Evolutionary conservation across 805 yeast genomes (phyloP).

Genomic region (Lipomyces kockii): DNA sequence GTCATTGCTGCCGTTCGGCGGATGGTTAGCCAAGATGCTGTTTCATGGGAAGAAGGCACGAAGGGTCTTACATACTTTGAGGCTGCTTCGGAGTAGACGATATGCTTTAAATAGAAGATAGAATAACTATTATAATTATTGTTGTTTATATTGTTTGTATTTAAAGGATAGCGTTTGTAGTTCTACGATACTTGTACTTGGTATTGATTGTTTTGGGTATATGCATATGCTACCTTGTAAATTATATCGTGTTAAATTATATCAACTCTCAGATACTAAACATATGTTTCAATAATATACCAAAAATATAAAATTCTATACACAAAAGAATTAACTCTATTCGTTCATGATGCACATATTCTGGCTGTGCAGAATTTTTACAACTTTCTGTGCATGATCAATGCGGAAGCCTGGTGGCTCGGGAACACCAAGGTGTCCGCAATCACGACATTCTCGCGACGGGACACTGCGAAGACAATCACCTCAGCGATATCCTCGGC

Average conservation of each 20-base stretch:
- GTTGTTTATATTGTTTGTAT: background rate
- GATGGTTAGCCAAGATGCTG: conserved; percentile 69
- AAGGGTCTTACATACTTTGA: conserved; percentile 72
- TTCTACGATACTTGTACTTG: background rate
- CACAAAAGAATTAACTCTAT: background rate
- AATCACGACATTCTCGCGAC: conserved; percentile 72
- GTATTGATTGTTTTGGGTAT: background rate
- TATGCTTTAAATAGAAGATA: background rate
- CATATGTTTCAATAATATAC: background rate
- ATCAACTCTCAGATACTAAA: background rate
- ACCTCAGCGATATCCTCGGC: conserved; percentile 79
- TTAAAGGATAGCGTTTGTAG: background rate
- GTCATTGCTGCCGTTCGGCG: conserved; percentile 70
- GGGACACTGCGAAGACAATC: conserved; percentile 64
- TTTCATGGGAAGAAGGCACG: conserved; percentile 86
- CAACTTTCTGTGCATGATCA: conserved; percentile 36
- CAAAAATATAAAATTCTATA: background rate
- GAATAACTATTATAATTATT: background rate
- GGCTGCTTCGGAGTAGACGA: conserved; percentile 42
- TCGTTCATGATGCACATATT: background rate
- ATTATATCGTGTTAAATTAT: background rate
- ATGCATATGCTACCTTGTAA: background rate
- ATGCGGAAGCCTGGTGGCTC: conserved; percentile 59
- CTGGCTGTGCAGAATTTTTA: conserved; percentile 5
- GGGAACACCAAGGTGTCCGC: conserved; percentile 87